Evolutionary conservation across 2,329 filamentous ascomycete species (phyloP), one percentile per base, ranked within the genome.

Genomic region (Epichloe typhina): DNA sequence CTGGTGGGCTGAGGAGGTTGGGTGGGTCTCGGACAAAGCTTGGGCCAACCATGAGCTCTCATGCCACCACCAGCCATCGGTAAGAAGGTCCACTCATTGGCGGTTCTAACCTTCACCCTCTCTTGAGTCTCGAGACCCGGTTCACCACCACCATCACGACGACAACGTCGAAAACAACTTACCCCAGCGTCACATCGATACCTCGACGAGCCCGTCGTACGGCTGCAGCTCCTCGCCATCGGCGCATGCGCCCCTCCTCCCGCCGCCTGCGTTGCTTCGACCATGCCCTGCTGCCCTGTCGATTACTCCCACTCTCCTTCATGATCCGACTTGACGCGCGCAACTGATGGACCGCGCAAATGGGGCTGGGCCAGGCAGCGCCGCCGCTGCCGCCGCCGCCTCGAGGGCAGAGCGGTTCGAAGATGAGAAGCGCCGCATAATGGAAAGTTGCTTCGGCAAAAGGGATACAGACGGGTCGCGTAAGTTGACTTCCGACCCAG

Each of bases 361-460:
- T 56, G 66, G 64, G 59, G 60, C 61, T 55, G 62, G 64, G 58
- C 61, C 61, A 52, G 61, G 60, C 57, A 57, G 64, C 51, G 61
- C 64, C 57, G 61, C 64, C 57, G 59, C 61, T 57, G 58, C 64
- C 51, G 61, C 64, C 57, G 61, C 64, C 57, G 59, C 61, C 58
- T 64, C 57, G 55, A 66, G 66, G 59, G 91, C 91, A 50, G 88
- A 95, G 71, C 80, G 82, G 61, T 98, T 97, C 66, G 93, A 98
- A 68, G 89, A 97, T 64, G 93, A 98, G 75, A 95, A 96, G 75
- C 79, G 81, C 66, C 82, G 93, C 65, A 96, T 98, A 61, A 84
- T 95, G 57, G 86, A 95, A 56, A 95, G 87, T 69, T 96, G 90
- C 71, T 98, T 97, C 72, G 79, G 74, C 66, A 96, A 94, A 84